Evolutionary conservation across 345 rosid genomes (phyloP).

Genomic region (Capsella bursapastoris): DNA sequence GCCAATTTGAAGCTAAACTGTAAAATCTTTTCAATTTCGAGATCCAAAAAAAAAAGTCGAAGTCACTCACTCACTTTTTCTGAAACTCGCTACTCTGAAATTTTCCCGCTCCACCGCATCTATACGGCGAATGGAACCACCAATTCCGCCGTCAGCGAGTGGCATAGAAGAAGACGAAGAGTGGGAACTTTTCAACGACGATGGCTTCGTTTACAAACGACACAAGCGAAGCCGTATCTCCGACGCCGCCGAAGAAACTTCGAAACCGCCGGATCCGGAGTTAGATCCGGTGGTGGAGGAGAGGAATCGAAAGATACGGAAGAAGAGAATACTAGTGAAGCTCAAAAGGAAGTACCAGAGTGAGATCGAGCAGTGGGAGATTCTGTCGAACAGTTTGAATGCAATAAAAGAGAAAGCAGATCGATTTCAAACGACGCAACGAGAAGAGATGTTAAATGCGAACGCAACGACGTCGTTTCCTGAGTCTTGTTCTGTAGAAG

Average conservation of each 20-base stretch:
- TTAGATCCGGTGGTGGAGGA: slow-evolving; percentile 52
- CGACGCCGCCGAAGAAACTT: slow-evolving; percentile 25
- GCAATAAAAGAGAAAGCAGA: slow-evolving; percentile 55
- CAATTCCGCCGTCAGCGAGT: background rate
- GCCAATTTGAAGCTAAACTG: background rate
- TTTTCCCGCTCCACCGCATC: slow-evolving; percentile 42
- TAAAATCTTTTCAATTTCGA: slow-evolving; percentile 16
- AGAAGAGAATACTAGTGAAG: slow-evolving; percentile 55
- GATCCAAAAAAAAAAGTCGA: too few species aligned
- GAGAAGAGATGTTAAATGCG: slow-evolving; percentile 26
- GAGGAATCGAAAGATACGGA: slow-evolving; percentile 51
- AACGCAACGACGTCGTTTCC: slow-evolving; percentile 35
- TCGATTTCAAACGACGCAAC: slow-evolving; percentile 38
- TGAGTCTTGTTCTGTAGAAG: background rate
- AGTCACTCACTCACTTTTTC: background rate
- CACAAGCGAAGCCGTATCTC: slow-evolving; percentile 50
- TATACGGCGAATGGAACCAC: slow-evolving; percentile 9
- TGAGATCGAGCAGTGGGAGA: slow-evolving; percentile 72
- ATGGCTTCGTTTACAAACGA: slow-evolving; percentile 82
- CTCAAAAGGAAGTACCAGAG: slow-evolving; percentile 56
- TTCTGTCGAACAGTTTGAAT: slow-evolving; percentile 61
- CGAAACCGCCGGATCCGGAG: slow-evolving; percentile 38
- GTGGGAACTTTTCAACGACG: slow-evolving; percentile 79
- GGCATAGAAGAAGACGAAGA: slow-evolving; percentile 28
- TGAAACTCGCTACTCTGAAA: background rate